Evolutionary conservation across 2,329 filamentous ascomycete genomes (phyloP).

Genomic region (Pestalotiopsis sp.): DNA sequence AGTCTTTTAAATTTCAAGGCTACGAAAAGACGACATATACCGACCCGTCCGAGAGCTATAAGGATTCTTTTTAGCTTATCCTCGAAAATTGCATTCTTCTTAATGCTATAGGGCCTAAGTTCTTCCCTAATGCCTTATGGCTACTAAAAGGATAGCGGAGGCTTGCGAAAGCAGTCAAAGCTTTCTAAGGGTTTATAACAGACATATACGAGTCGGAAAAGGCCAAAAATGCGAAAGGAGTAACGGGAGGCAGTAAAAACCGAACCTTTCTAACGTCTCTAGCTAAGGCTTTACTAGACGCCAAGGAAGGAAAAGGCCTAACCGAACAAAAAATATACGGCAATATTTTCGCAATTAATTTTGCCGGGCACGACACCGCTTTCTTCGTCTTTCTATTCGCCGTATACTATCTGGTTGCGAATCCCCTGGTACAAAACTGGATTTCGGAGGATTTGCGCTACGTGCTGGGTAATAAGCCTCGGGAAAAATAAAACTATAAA

Average conservation of each 20-base stretch:
- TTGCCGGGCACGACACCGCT: constrained; percentile 53
- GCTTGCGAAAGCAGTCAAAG: constrained; percentile 19
- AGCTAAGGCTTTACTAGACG: constrained; percentile 24
- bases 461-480: constrained; percentile 20
- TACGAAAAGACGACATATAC: constrained; percentile 11
- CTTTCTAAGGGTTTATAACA: constrained; percentile 29
- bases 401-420: constrained; percentile 41
- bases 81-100: constrained; percentile 32
- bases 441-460: constrained; percentile 37
- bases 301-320: constrained; percentile 25
- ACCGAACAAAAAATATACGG: constrained; percentile 46
- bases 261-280: constrained; percentile 20
- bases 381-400: constrained; percentile 44
- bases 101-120: constrained; percentile 24
- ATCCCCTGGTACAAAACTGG: constrained; percentile 46
- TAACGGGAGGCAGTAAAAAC: constrained; percentile 1
- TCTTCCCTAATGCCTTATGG: constrained; percentile 21
- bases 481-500: constrained; percentile 31
- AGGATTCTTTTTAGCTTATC: constrained; percentile 24
- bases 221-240: constrained; percentile 20
- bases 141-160: constrained; percentile 19
- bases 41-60: not conserved
- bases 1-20: constrained; percentile 16
- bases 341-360: constrained; percentile 48
- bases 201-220: constrained; percentile 28